Evolutionary conservation across 1,284 basidiomycete species (phyloP).

Genomic region (Neonothopanus nambi): DNA sequence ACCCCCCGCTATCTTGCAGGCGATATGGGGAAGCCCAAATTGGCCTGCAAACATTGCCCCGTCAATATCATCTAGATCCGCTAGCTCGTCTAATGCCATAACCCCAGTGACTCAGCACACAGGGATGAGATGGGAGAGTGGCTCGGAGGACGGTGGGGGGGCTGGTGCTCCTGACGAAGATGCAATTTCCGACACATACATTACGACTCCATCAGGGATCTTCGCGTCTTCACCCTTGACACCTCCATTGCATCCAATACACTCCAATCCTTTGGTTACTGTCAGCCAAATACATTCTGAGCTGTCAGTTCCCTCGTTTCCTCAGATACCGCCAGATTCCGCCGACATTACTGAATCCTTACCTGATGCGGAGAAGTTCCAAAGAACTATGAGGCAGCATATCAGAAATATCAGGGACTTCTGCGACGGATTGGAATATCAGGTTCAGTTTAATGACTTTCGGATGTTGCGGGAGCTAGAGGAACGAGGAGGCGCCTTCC

Average conservation of each 20-base stretch:
- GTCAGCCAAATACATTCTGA: conserved; percentile 3
- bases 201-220: not conserved
- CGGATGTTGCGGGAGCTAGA: conserved; percentile 27
- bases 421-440: conserved; percentile 34
- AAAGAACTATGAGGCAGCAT: conserved; percentile 28
- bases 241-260: not conserved
- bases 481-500: conserved; percentile 3
- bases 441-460: conserved; percentile 33
- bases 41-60: not conserved
- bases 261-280: conserved; percentile 4
- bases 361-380: conserved; percentile 21
- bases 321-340: not conserved
- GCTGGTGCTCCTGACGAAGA: not conserved
- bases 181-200: not conserved
- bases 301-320: not conserved
- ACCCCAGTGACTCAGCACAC: not conserved
- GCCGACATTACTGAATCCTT: not conserved
- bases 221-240: not conserved
- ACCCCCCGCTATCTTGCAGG: not conserved
- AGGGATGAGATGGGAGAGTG: not conserved
- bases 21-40: not conserved
- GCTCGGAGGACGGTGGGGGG: not conserved
- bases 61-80: not conserved
- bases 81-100: not conserved
- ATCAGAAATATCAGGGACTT: conserved; percentile 33